phyloP scores from a whole-genome alignment of 768 basidiomycete species.

The Porpolomopsis calyptriformis region DNA sequence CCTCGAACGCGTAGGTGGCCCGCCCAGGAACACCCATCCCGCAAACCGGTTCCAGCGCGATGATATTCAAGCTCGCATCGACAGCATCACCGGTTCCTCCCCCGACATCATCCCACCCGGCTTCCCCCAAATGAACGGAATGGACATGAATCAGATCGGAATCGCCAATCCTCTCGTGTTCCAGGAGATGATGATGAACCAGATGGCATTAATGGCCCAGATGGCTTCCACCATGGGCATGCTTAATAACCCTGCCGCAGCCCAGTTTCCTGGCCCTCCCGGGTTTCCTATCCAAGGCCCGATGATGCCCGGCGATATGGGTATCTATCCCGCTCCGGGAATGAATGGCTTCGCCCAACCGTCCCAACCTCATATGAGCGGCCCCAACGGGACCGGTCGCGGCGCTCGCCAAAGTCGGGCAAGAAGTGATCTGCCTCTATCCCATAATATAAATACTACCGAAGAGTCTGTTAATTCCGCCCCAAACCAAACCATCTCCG shows the following conservation, averaged over 20 bases:
- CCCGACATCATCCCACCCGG: slow-evolving; percentile 37
- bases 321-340: slow-evolving; percentile 33
- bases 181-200: slow-evolving; percentile 86
- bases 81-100: slow-evolving; percentile 57
- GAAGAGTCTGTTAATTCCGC: slow-evolving; percentile 12
- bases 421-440: slow-evolving; percentile 32
- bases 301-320: slow-evolving; percentile 45
- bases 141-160: slow-evolving; percentile 44
- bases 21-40: slow-evolving; percentile 23
- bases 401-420: slow-evolving; percentile 32
- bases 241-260: slow-evolving; percentile 42
- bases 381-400: slow-evolving; percentile 16
- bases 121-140: slow-evolving; percentile 33
- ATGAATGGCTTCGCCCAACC: slow-evolving; percentile 29
- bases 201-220: slow-evolving; percentile 90
- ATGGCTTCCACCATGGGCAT: slow-evolving; percentile 81
- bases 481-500: slow-evolving; percentile 21
- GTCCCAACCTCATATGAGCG: slow-evolving; percentile 20
- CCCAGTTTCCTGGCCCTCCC: slow-evolving; percentile 40
- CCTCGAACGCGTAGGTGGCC: slow-evolving; percentile 71
- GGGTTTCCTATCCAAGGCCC: slow-evolving; percentile 50
- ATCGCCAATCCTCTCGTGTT: slow-evolving; percentile 53
- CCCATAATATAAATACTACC: slow-evolving; percentile 16
- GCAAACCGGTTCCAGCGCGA: slow-evolving; percentile 38
- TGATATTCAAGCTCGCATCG: slow-evolving; percentile 70